Conservation (phyloP, 345 rosid genomes). For the Dipteronia sinensis region DNA sequence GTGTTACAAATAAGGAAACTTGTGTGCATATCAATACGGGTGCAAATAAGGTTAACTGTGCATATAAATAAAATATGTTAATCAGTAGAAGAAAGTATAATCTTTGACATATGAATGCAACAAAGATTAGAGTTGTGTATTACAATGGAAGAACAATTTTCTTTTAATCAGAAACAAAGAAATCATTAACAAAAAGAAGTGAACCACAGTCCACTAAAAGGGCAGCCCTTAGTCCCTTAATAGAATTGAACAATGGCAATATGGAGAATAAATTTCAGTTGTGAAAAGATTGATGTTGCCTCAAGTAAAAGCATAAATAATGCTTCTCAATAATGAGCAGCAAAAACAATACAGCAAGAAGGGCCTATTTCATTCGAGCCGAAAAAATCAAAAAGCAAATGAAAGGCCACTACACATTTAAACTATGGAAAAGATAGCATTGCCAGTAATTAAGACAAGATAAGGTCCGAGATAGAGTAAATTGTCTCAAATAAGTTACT, state of each 20-base stretch:
- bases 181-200: too few relatives aligned
- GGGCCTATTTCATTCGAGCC: not conserved
- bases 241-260: not conserved
- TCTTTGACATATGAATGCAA: not conserved
- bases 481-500: not conserved
- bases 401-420: not conserved
- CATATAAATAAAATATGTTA: not conserved
- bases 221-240: not conserved
- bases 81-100: not conserved
- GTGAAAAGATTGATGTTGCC: not conserved
- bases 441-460: not conserved
- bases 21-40: too few relatives aligned
- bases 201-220: not conserved
- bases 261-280: not conserved
- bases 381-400: not conserved
- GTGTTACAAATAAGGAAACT: slow-evolving; percentile 3
- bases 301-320: slow-evolving; percentile 1
- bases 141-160: not conserved
- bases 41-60: not conserved
- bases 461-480: not conserved
- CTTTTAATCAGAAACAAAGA: not conserved
- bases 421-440: not conserved
- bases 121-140: not conserved
- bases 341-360: not conserved
- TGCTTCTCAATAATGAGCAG: slow-evolving; percentile 8